These are phyloP conservation scores for Umbelopsis sp. DNA, from an alignment of 192 early-diverging fungal genomes.

Conservation along the genomic window DNA sequence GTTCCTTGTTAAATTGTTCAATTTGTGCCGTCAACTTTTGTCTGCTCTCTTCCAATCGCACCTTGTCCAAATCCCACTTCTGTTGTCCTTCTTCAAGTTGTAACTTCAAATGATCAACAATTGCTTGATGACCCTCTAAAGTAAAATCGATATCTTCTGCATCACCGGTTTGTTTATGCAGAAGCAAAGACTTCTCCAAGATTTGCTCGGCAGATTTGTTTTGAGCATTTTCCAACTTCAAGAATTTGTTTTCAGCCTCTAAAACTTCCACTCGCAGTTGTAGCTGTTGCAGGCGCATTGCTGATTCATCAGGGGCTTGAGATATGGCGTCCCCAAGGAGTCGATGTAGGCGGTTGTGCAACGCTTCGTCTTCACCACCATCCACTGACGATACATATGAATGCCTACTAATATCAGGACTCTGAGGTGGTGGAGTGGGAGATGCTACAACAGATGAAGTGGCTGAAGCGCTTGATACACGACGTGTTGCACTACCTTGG, in stretches of 20 bases:
- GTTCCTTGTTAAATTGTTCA: constrained; percentile 21
- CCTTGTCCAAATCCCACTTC: constrained; percentile 9
- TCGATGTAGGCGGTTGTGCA: constrained; percentile 21
- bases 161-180: constrained; percentile 15
- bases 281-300: constrained; percentile 57
- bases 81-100: constrained; percentile 17
- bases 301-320: constrained; percentile 31
- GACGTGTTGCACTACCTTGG: background rate
- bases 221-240: constrained; percentile 68
- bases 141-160: constrained; percentile 17
- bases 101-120: constrained; percentile 28
- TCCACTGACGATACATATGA: constrained; percentile 6
- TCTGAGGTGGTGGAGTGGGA: constrained; percentile 9
- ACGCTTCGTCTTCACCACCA: constrained; percentile 9
- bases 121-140: constrained; percentile 26
- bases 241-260: constrained; percentile 69
- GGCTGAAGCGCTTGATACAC: background rate
- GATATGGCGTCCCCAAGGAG: constrained; percentile 26
- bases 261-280: constrained; percentile 66
- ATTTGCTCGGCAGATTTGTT: constrained; percentile 60
- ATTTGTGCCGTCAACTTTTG: constrained; percentile 19
- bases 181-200: constrained; percentile 40
- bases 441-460: background rate
- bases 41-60: constrained; percentile 1
- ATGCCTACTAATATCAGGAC: constrained; percentile 4